Evolutionary conservation across 164 flowering plant species (phyloP), one percentile per base, ranked within the genome.

Genomic region (Tetrastigma voinierianum): DNA sequence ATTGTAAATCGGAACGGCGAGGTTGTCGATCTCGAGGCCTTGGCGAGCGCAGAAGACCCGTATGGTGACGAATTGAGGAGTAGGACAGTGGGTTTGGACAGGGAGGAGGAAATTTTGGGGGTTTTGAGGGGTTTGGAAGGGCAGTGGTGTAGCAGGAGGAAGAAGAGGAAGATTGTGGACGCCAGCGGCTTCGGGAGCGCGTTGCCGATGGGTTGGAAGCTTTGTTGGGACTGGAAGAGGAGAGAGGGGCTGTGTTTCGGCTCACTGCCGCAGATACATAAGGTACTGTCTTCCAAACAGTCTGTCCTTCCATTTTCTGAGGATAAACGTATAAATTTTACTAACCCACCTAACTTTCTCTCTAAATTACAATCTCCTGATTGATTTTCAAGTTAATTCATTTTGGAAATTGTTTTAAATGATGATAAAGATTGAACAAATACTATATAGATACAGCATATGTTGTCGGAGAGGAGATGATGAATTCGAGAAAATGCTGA

Each of bases 141-240:
- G 53, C 75, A 84, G 40, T 86, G 90, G 88, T 80, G 86, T 15
- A 86, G 90, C 58, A 74, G 80, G 74, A 79, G 88, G 77, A 84
- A 71, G 78, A 84, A 66, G 81, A 82, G 90, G 78, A 82, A 74
- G 73, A 74, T 79, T 74, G 85, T 86, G 7, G 81, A 79, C 64
- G 88, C 90, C 0, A 10, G 67, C 10, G 59, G 65, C 23, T 75
- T 86, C 3, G 88, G 86, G 1, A 81, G 81, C 18, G 62, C 56
- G 0, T 76, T 86, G 72, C 90, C 90, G 0, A 56, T 79, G 9
- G 87, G 84, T 1, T 86, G 90, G 90, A 86, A 79, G 80, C 77
- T 86, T 46, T 86, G 68, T 66, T 86, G 12, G 85, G 80, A 19
- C 68, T 86, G 1, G 1, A 78, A 64, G 69, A 73, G 88, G 64